Evolutionary conservation across 2,329 filamentous ascomycete species (phyloP).

Genomic region (Alternaria ethzedia): DNA sequence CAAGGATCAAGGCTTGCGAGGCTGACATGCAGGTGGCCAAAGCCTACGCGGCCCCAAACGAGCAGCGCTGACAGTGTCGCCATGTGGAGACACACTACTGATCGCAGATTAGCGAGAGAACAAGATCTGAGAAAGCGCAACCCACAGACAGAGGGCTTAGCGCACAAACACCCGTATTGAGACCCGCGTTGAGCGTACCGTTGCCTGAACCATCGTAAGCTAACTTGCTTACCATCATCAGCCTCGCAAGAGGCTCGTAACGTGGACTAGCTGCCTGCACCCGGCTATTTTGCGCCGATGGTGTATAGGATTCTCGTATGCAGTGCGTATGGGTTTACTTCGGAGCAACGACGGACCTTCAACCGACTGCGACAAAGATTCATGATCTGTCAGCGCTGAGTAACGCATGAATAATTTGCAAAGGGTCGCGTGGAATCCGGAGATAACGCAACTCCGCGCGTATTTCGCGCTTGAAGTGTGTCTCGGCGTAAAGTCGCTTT

Average conservation of each 20-base stretch:
- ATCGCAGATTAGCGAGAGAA: slow-evolving; percentile 22
- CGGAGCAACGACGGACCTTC: not conserved
- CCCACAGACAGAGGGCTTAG: not conserved
- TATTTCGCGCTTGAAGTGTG: not conserved
- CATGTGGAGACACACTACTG: slow-evolving; percentile 7
- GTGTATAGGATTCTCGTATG: not conserved
- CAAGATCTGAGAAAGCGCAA: slow-evolving; percentile 11
- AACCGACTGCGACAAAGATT: not conserved
- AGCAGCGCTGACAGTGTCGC: slow-evolving; percentile 6
- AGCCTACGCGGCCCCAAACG: slow-evolving; percentile 1
- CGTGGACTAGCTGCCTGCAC: not conserved
- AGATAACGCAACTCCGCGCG: not conserved
- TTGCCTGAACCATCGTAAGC: not conserved
- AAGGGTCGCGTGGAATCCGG: not conserved
- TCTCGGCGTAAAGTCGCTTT: slow-evolving; percentile 6
- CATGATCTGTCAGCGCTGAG: not conserved
- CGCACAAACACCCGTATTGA: not conserved
- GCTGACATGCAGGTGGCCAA: slow-evolving; percentile 4
- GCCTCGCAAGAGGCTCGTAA: not conserved
- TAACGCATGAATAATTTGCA: not conserved
- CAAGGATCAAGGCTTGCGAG: not conserved
- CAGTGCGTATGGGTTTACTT: not conserved
- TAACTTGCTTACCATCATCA: not conserved
- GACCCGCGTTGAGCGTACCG: not conserved
- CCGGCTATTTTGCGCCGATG: not conserved